Evolutionary conservation across 1,284 basidiomycete genomes (phyloP).

Genomic region (Phellopilus nigrolimitatus): DNA sequence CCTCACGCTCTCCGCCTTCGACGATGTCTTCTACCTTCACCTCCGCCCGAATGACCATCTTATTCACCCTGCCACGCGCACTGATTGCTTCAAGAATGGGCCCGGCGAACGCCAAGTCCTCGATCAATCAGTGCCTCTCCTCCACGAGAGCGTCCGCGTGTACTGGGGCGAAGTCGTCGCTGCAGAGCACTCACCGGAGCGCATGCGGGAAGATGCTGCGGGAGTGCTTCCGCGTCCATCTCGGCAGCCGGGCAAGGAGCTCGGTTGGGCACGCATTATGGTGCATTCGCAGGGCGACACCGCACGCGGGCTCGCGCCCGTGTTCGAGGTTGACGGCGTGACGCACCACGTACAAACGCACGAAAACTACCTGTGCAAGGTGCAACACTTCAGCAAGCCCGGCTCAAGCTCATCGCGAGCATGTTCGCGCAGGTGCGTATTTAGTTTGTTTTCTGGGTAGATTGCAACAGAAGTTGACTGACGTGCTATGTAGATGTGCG

Average conservation of each 20-base stretch:
- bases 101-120: constrained; percentile 42
- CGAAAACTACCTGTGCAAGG: constrained; percentile 65
- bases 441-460: no score
- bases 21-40: constrained; percentile 60
- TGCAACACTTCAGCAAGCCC: no score
- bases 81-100: constrained; percentile 51
- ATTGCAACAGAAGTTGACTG: no score
- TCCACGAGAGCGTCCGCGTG: constrained; percentile 51
- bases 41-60: constrained; percentile 72
- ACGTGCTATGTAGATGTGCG: no score
- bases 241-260: constrained; percentile 35
- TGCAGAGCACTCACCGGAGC: constrained; percentile 40
- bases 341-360: constrained; percentile 72
- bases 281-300: constrained; percentile 62
- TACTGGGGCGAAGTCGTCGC: constrained; percentile 70
- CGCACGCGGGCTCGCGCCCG: constrained; percentile 41
- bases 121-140: constrained; percentile 45
- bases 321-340: constrained; percentile 63
- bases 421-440: no score
- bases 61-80: constrained; percentile 69
- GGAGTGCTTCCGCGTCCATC: constrained; percentile 38
- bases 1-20: constrained; percentile 59
- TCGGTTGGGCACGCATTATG: constrained; percentile 71
- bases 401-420: no score
- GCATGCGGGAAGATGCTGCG: constrained; percentile 58